Percentiles rank a stretch among this genome's conserved stretches.
phyloP scores from a whole-genome alignment of 495 filamentous ascomycete genomes.

The Neurospora sp. region DNA sequence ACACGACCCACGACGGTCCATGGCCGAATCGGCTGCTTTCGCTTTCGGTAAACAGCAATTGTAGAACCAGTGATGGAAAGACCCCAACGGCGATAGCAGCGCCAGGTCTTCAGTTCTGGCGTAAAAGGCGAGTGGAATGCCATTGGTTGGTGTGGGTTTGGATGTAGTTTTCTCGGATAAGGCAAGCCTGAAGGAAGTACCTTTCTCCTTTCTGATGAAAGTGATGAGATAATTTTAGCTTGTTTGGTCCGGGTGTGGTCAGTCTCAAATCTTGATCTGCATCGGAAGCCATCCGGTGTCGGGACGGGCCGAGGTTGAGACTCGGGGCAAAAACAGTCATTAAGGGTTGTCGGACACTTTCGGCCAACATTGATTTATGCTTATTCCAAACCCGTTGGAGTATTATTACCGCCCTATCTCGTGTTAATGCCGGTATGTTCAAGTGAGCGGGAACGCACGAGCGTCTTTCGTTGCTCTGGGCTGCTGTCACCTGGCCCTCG shows the following conservation, averaged over 20 bases:
- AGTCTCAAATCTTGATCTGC: neutral
- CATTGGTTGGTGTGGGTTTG: neutral
- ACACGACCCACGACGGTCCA: neutral
- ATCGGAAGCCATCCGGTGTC: neutral
- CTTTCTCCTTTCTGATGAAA: neutral
- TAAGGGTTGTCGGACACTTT: neutral
- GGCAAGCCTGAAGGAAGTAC: neutral
- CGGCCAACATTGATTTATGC: neutral
- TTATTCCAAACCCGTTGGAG: neutral
- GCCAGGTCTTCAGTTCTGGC: too few species aligned
- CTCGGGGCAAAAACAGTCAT: neutral
- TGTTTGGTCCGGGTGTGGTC: neutral
- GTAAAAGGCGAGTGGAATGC: neutral
- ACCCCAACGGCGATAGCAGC: neutral
- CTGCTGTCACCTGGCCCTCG: too few species aligned
- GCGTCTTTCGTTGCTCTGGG: too few species aligned
- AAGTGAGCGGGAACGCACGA: too few species aligned
- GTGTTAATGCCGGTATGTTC: too few species aligned
- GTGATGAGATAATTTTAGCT: neutral
- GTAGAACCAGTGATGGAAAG: neutral
- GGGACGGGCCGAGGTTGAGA: neutral
- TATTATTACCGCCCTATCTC: too few species aligned
- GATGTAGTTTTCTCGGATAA: neutral
- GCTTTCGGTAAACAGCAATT: neutral
- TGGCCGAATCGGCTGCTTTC: neutral